Percentiles rank a stretch among this genome's conserved stretches.
phyloP scores from a whole-genome alignment of 495 filamentous ascomycete species.

The Zalerion maritima region DNA sequence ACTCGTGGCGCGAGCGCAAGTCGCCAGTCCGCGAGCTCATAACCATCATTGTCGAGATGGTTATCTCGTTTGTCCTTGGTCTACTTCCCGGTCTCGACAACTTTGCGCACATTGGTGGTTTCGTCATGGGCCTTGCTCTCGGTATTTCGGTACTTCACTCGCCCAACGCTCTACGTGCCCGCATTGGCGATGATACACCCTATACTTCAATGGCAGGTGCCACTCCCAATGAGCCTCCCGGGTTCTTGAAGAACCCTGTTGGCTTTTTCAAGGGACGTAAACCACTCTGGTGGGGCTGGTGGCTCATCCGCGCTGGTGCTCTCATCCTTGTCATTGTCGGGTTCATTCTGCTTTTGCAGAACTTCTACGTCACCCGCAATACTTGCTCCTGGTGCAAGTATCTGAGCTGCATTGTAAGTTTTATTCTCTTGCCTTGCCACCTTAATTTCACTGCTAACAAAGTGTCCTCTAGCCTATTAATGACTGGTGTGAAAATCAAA shows the following conservation, averaged over 20 bases:
- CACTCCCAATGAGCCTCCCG: slow-evolving; percentile 31
- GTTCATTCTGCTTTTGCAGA: slow-evolving; percentile 71
- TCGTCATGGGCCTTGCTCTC: slow-evolving; percentile 78
- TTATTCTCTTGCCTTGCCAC: slow-evolving; percentile 1
- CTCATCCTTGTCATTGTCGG: slow-evolving; percentile 62
- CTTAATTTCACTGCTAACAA: slow-evolving; percentile 11
- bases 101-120: slow-evolving; percentile 93
- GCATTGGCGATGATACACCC: slow-evolving; percentile 55
- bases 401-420: slow-evolving; percentile 77
- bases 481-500: slow-evolving; percentile 63
- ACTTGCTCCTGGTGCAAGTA: slow-evolving; percentile 88
- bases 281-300: slow-evolving; percentile 95
- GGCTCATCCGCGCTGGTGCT: slow-evolving; percentile 71
- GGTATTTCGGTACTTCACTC: slow-evolving; percentile 80
- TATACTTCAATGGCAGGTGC: slow-evolving; percentile 45
- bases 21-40: slow-evolving; percentile 65
- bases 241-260: slow-evolving; percentile 53
- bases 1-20: slow-evolving; percentile 68
- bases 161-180: slow-evolving; percentile 60
- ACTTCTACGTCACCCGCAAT: slow-evolving; percentile 71
- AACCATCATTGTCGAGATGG: slow-evolving; percentile 71
- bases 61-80: slow-evolving; percentile 82
- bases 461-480: slow-evolving; percentile 45
- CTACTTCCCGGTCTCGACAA: slow-evolving; percentile 90
- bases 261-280: slow-evolving; percentile 86